These are phyloP conservation scores for Trametes versicolor DNA, from an alignment of 1,284 basidiomycete species.

Conservation along the genomic window DNA sequence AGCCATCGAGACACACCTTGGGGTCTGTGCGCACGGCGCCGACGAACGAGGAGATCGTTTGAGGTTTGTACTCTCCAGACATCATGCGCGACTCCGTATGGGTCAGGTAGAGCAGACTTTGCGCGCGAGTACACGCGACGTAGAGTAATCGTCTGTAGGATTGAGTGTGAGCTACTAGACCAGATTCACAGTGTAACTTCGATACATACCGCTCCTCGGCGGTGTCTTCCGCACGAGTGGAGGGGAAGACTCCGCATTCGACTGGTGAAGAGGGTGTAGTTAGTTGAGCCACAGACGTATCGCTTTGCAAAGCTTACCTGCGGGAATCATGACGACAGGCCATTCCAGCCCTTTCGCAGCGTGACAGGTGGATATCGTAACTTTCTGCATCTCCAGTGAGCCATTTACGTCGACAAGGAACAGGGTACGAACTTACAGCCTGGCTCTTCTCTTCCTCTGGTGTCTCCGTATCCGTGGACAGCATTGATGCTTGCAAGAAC, in stretches of 20 bases:
- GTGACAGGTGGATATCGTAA: slow-evolving; percentile 90
- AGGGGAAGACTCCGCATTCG: slow-evolving; percentile 84
- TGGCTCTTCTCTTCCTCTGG: slow-evolving; percentile 66
- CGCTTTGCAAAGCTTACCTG: slow-evolving; percentile 52
- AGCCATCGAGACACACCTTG: slow-evolving; percentile 43
- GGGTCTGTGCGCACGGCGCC: slow-evolving; percentile 48
- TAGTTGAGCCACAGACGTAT: background rate
- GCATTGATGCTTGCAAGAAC: slow-evolving; percentile 87
- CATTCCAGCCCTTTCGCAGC: slow-evolving; percentile 94
- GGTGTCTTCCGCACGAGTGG: slow-evolving; percentile 78
- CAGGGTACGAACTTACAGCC: slow-evolving; percentile 53
- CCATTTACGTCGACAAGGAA: background rate
- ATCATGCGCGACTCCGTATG: slow-evolving; percentile 59
- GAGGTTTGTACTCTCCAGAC: slow-evolving; percentile 57
- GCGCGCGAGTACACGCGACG: slow-evolving; percentile 91
- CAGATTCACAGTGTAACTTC: background rate
- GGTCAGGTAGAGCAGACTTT: slow-evolving; percentile 77
- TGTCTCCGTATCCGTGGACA: slow-evolving; percentile 84
- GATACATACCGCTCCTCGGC: slow-evolving; percentile 80
- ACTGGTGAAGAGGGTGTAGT: slow-evolving; percentile 51
- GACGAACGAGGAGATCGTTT: slow-evolving; percentile 60
- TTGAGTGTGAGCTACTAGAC: background rate
- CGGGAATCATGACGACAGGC: slow-evolving; percentile 87
- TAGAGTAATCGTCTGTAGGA: slow-evolving; percentile 78
- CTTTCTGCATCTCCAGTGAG: slow-evolving; percentile 60